Conservation (phyloP, 2,329 filamentous ascomycete species). For the Macrophomina phaseolina region DNA sequence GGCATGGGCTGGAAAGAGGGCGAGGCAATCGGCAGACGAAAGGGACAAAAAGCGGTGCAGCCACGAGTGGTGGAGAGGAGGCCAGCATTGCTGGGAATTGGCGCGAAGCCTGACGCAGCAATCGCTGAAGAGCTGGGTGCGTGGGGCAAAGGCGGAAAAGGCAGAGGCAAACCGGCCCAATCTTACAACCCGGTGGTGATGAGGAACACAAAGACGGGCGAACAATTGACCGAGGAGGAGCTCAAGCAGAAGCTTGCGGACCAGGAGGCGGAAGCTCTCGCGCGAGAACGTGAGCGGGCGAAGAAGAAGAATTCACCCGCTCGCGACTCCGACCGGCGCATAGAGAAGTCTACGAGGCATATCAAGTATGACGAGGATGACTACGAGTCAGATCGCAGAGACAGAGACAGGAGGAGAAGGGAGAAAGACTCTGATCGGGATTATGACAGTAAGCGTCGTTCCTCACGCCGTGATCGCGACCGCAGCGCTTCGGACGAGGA, state of each 20-base stretch:
- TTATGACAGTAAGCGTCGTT: conserved; percentile 29
- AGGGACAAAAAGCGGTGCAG: conserved; percentile 39
- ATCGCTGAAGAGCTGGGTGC: conserved; percentile 74
- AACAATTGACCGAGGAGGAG: conserved; percentile 67
- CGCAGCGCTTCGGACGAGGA: conserved; percentile 24
- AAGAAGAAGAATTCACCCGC: conserved; percentile 31
- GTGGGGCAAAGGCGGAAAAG: conserved; percentile 70
- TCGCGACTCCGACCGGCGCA: conserved; percentile 39
- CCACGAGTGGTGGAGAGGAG: conserved; percentile 71
- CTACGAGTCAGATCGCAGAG: conserved; percentile 22
- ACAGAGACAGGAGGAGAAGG: conserved; percentile 18
- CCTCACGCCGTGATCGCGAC: conserved; percentile 31
- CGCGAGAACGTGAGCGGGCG: conserved; percentile 41
- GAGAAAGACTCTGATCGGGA: conserved; percentile 29
- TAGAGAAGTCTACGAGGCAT: conserved; percentile 27
- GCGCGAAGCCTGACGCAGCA: conserved; percentile 76
- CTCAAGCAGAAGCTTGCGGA: conserved; percentile 58
- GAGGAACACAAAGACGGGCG: conserved; percentile 66
- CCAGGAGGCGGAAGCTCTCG: conserved; percentile 51
- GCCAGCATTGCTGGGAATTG: conserved; percentile 83
- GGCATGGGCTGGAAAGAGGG: conserved; percentile 94
- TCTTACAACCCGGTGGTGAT: conserved; percentile 68
- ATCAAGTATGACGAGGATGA: conserved; percentile 27
- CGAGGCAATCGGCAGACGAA: conserved; percentile 60
- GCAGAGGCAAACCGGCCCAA: conserved; percentile 52